Base-by-base conservation (phyloP, 768 basidiomycete species). In the Favolaschia claudopus region DNA sequence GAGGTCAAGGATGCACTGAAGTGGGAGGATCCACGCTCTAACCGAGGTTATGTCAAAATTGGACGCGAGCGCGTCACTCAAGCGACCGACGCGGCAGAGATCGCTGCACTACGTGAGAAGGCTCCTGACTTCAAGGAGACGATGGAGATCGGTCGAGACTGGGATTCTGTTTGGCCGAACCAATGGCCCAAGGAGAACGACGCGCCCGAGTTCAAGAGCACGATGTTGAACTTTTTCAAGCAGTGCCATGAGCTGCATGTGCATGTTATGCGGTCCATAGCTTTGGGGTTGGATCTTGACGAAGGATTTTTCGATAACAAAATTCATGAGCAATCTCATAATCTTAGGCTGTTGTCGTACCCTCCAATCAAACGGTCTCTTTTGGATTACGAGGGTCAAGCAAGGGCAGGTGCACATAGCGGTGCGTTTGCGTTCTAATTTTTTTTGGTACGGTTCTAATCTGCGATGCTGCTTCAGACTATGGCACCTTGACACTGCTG, bases 131-230 rank as follows among this genome's bases (percentile, higher is more conserved):
- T 75, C 74, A 93, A 93, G 72, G 93, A 95, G 72, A 79, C 86
- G 8, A 93, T 95, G 87, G 93, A 96, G 72, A 94, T 96, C 40
- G 93, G 94, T 28, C 82, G 89, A 24, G 92, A 96, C 56, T 90
- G 89, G 86, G 92, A 91, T 63, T 77, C 82, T 15, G 79, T 74
- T 34, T 92, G 89, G 88, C 86, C 83, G 58, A 96, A 96, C 70
- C 81, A 82, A 63, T 95, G 94, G 93, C 93, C 91, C 4, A 74
- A 76, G 38, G 86, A 91, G 66, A 67, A 59, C 2, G 81, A 86
- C 48, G 84, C 76, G 1, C 89, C 92, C 1, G 79, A 70, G 9
- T 95, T 93, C 77, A 89, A 88, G 69, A 70, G 76, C 22, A 87
- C 85, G 3, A 92, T 91, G 88, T 74, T 92, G 61, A 77, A 82